phyloP scores from a whole-genome alignment of 805 yeast genomes.

The Candida boleticola region DNA sequence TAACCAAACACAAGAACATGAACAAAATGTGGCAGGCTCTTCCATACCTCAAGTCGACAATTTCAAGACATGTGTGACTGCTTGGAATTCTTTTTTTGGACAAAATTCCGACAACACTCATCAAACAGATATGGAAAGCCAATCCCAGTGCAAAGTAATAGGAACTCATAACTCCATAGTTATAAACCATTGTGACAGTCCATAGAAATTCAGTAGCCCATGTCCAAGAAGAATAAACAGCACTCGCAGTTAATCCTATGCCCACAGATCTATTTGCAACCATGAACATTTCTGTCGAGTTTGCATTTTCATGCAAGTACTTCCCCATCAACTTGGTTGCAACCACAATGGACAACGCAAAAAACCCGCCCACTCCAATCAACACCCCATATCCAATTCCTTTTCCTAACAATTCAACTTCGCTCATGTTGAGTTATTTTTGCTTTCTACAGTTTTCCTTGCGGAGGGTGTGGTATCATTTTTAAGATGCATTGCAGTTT shows the following conservation, averaged over 20 bases:
- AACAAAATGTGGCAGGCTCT: slow-evolving; percentile 20
- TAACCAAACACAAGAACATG: slow-evolving; percentile 22
- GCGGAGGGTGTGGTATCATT: too few relatives aligned
- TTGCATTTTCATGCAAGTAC: slow-evolving; percentile 23
- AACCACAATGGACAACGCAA: slow-evolving; percentile 27
- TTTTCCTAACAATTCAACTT: slow-evolving; percentile 19
- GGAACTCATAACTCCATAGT: slow-evolving; percentile 23
- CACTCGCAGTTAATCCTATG: slow-evolving; percentile 19
- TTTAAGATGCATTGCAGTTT: too few relatives aligned
- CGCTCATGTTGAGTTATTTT: too few relatives aligned
- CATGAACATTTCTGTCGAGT: slow-evolving; percentile 26
- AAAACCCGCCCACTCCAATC: slow-evolving; percentile 29
- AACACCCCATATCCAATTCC: slow-evolving; percentile 30
- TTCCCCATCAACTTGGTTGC: slow-evolving; percentile 22
- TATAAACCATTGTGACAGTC: slow-evolving; percentile 24
- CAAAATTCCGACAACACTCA: slow-evolving; percentile 24
- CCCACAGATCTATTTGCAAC: slow-evolving; percentile 27
- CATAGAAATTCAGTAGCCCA: slow-evolving; percentile 29
- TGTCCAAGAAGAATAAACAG: slow-evolving; percentile 26
- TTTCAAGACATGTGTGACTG: slow-evolving; percentile 29
- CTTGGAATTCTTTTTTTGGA: slow-evolving; percentile 27
- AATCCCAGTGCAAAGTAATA: slow-evolving; percentile 26
- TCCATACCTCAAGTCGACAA: slow-evolving; percentile 28
- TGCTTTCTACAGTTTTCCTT: too few relatives aligned
- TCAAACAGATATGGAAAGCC: slow-evolving; percentile 23